Conservation (phyloP, 139 green algal species). For the Eudorina sp. region DNA sequence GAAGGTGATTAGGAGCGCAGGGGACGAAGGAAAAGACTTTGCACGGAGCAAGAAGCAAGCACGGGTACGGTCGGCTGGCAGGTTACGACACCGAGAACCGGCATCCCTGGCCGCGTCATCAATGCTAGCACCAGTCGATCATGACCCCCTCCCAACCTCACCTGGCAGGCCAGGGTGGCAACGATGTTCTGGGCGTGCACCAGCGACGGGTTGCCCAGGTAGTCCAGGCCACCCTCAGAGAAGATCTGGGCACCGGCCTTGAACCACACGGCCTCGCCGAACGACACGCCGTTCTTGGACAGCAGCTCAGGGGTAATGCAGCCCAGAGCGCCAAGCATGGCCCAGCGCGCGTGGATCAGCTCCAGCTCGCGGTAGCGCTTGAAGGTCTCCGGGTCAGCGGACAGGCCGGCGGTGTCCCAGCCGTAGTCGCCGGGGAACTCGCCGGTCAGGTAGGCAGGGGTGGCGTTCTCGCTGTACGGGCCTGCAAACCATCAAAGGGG, state of each 20-base stretch:
- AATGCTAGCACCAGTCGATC: no score
- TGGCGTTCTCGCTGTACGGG: slow-evolving; percentile 41
- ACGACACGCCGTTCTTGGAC: slow-evolving; percentile 63
- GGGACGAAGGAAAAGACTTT: no score
- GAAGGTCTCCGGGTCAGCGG: slow-evolving; percentile 88
- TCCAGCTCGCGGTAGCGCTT: slow-evolving; percentile 93
- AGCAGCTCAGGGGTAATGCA: slow-evolving; percentile 76
- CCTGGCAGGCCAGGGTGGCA: slow-evolving; percentile 92
- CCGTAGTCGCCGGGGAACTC: slow-evolving; percentile 96
- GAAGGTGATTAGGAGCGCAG: no score
- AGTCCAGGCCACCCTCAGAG: slow-evolving; percentile 89
- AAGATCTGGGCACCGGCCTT: slow-evolving; percentile 98
- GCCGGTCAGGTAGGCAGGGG: slow-evolving; percentile 81
- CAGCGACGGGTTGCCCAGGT: slow-evolving; percentile 94
- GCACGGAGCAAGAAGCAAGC: no score
- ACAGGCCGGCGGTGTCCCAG: slow-evolving; percentile 96
- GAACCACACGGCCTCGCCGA: slow-evolving; percentile 94
- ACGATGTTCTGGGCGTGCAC: slow-evolving; percentile 97
- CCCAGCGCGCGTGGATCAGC: slow-evolving; percentile 98
- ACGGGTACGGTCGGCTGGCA: no score
- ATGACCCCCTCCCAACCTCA: slow-evolving; percentile 48
- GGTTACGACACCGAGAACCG: no score
- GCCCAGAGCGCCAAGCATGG: slow-evolving; percentile 94
- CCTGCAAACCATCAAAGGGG: no score
- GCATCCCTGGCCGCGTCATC: no score